phyloP scores from a whole-genome alignment of 257 asterid species.

The Coffea canephora region DNA sequence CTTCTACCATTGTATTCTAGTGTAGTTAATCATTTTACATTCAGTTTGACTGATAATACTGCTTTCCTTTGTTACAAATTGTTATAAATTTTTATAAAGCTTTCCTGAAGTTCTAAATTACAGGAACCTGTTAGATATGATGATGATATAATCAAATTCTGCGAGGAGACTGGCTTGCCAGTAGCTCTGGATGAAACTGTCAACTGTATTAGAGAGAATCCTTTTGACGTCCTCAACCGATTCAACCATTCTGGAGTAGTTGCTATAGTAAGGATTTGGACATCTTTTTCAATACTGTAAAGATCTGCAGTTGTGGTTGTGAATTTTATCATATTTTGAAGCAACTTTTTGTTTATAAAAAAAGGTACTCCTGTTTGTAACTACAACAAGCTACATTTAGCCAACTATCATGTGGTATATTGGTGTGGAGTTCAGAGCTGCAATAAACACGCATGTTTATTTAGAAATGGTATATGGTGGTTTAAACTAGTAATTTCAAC shows the following conservation, averaged over 20 bases:
- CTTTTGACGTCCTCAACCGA: slow-evolving; percentile 56
- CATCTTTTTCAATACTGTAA: not conserved
- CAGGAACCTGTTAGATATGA: slow-evolving; percentile 85
- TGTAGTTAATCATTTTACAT: not conserved
- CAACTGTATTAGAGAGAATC: slow-evolving; percentile 47
- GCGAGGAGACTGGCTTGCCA: slow-evolving; percentile 79
- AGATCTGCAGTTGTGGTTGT: not conserved
- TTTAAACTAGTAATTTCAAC: not conserved
- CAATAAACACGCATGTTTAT: not conserved
- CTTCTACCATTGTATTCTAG: not conserved
- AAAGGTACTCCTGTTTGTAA: not conserved
- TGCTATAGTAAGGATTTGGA: slow-evolving; percentile 46
- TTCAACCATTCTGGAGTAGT: slow-evolving; percentile 67
- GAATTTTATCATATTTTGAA: not conserved
- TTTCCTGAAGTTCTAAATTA: slow-evolving; percentile 2
- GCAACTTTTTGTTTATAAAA: too few relatives aligned
- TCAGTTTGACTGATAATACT: too few relatives aligned
- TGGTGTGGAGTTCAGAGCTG: not conserved
- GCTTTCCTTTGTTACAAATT: not conserved
- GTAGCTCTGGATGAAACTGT: slow-evolving; percentile 96
- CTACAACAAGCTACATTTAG: not conserved
- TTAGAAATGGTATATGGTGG: not conserved
- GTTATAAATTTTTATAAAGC: not conserved
- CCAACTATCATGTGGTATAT: not conserved
- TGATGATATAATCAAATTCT: slow-evolving; percentile 75